phyloP scores from a whole-genome alignment of 2,329 filamentous ascomycete species.

The Tolypocladium sp. region DNA sequence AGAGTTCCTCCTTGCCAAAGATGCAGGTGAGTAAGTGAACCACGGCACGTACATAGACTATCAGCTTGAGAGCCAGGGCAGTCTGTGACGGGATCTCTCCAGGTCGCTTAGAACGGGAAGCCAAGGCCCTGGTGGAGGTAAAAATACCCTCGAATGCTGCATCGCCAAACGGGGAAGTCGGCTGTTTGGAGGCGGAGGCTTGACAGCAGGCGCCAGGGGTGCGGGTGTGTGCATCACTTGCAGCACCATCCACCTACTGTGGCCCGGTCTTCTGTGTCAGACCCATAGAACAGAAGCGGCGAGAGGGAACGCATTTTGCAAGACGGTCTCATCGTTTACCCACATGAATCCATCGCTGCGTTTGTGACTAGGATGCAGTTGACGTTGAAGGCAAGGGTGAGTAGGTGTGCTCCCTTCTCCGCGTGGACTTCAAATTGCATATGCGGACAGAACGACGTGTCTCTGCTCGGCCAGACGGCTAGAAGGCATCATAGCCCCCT shows the following conservation, averaged over 20 bases:
- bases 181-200: slow-evolving; percentile 3
- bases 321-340: not conserved
- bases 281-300: not conserved
- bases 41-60: not conserved
- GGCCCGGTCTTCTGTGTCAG: not conserved
- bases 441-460: not conserved
- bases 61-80: not conserved
- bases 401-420: no score
- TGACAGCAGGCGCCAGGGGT: slow-evolving; percentile 1
- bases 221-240: slow-evolving; percentile 2
- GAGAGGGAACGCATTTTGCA: not conserved
- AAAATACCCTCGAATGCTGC: not conserved
- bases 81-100: not conserved
- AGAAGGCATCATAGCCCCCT: not conserved
- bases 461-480: not conserved
- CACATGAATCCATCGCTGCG: not conserved
- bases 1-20: not conserved
- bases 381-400: not conserved
- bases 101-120: not conserved
- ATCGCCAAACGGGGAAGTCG: not conserved
- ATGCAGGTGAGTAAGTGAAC: not conserved
- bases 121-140: not conserved
- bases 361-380: not conserved
- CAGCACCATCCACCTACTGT: not conserved
- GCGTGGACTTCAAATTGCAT: not conserved